Conservation (phyloP, 129 eudicot genomes). For the Centaurea solstitialis region DNA sequence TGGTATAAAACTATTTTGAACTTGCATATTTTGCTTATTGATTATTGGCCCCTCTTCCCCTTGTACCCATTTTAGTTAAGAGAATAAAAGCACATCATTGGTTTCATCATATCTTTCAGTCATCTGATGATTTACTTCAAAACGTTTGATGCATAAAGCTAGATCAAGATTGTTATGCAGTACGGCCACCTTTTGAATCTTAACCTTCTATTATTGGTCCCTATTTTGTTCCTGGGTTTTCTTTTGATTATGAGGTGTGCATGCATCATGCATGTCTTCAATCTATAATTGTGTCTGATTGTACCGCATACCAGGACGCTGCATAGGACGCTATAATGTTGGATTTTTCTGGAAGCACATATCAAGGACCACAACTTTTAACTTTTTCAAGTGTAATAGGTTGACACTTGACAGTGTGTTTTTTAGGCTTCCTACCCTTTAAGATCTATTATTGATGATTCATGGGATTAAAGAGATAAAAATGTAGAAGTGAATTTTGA, state of each 20-base stretch:
- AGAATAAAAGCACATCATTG: neutral
- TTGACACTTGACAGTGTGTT: slow-evolving; percentile 5
- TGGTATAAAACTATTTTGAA: neutral
- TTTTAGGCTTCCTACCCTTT: slow-evolving; percentile 1
- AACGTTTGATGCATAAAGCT: neutral
- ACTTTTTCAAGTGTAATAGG: neutral
- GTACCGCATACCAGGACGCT: slow-evolving; percentile 5
- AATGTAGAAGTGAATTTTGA: neutral
- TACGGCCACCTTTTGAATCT: slow-evolving; percentile 6
- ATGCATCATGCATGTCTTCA: neutral
- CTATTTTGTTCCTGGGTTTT: slow-evolving; percentile 23
- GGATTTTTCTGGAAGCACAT: slow-evolving; percentile 15
- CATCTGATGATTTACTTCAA: neutral
- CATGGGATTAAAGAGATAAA: slow-evolving; percentile 5
- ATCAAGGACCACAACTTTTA: slow-evolving; percentile 30
- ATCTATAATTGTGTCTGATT: slow-evolving; percentile 14
- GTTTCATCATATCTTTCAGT: neutral
- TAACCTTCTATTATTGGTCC: slow-evolving; percentile 2
- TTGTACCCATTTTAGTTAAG: neutral
- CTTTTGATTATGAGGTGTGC: slow-evolving; percentile 7
- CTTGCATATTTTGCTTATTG: neutral
- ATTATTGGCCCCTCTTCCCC: neutral
- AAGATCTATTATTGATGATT: slow-evolving; percentile 26
- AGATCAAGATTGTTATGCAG: slow-evolving; percentile 4
- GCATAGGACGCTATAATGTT: slow-evolving; percentile 25